Evolutionary conservation across 2,329 filamentous ascomycete genomes (phyloP).

Genomic region (Claviceps paspali): DNA sequence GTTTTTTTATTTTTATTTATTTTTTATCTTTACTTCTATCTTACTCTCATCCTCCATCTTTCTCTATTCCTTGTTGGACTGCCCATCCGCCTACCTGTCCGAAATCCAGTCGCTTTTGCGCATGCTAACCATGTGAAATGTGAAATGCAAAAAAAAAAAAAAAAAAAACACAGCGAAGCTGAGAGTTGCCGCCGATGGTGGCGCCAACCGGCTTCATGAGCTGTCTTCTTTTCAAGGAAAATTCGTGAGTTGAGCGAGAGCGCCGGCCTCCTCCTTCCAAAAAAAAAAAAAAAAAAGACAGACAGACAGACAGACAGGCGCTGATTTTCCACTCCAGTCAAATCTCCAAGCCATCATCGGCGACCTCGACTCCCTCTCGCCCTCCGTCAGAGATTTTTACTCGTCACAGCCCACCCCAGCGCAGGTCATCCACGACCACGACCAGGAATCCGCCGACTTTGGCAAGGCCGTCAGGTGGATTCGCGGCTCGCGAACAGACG

Average conservation of each 20-base stretch:
- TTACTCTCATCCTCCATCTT: too few relatives aligned
- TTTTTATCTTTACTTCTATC: too few relatives aligned
- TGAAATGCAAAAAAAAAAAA: too few relatives aligned
- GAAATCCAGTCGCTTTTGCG: too few relatives aligned
- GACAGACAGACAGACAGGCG: not conserved
- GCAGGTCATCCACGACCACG: conserved; percentile 51
- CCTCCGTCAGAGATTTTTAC: conserved; percentile 52
- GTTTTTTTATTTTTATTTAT: too few relatives aligned
- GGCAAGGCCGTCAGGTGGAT: conserved; percentile 60
- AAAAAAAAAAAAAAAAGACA: not conserved
- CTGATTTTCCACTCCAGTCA: too few relatives aligned
- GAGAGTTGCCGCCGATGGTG: conserved; percentile 77
- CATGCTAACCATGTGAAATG: too few relatives aligned
- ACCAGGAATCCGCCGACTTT: conserved; percentile 86
- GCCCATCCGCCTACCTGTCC: too few relatives aligned
- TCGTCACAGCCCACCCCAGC: conserved; percentile 33
- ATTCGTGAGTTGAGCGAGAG: conserved; percentile 21
- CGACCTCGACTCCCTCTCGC: conserved; percentile 71
- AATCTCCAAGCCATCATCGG: conserved; percentile 65
- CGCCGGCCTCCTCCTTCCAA: too few relatives aligned
- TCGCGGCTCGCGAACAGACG: conserved; percentile 20
- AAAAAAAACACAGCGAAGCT: conserved; percentile 48
- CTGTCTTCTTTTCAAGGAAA: conserved; percentile 26
- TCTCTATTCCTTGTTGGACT: too few relatives aligned
- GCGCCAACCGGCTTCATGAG: conserved; percentile 59